These are phyloP conservation scores for Solanum peruvianum DNA, from an alignment of 257 asterid species.

Conservation along the genomic window DNA sequence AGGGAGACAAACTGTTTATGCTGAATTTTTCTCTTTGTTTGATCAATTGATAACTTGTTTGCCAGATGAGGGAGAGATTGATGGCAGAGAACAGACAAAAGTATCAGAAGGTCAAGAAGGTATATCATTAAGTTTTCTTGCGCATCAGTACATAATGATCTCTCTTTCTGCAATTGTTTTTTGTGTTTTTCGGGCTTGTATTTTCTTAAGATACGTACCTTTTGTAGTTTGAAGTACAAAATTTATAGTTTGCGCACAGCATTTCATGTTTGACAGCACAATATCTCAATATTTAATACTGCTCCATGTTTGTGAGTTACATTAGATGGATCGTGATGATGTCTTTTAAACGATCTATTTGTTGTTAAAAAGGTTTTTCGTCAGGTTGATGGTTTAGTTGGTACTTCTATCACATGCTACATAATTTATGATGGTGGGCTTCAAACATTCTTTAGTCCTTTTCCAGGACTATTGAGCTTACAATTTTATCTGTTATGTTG, in stretches of 20 bases:
- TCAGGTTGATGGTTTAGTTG: background rate
- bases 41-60: slow-evolving; percentile 11
- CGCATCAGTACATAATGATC: background rate
- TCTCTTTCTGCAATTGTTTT: background rate
- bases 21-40: background rate
- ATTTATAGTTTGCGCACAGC: background rate
- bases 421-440: background rate
- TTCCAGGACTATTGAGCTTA: background rate
- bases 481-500: background rate
- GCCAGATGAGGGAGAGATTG: slow-evolving; percentile 96
- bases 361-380: background rate
- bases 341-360: background rate
- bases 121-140: slow-evolving; percentile 2
- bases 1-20: background rate
- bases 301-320: background rate
- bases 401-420: background rate
- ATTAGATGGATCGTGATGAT: background rate
- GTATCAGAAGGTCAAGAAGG: slow-evolving; percentile 98
- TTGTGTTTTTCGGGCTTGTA: background rate
- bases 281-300: background rate
- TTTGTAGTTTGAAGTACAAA: background rate
- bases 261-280: background rate
- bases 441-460: background rate
- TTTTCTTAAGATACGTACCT: background rate
- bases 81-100: slow-evolving; percentile 97